Percentiles rank a stretch among this genome's conserved stretches.
These are phyloP conservation scores for Ogataea nonfermentans DNA, from an alignment of 805 yeast genomes.

Conservation along the genomic window DNA sequence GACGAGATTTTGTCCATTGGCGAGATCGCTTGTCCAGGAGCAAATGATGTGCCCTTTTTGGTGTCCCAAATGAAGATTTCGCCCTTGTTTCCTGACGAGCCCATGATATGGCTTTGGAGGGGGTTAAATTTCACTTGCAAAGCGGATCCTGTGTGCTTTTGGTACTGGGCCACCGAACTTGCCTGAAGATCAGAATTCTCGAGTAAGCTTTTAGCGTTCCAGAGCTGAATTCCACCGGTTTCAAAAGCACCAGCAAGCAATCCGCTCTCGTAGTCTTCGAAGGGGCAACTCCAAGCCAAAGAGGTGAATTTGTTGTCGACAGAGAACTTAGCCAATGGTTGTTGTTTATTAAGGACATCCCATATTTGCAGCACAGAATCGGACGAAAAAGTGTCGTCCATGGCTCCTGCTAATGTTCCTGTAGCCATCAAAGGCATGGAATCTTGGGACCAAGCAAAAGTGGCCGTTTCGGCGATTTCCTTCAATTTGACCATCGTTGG, in stretches of 20 bases:
- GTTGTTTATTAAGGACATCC: constrained; percentile 52
- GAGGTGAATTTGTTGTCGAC: constrained; percentile 70
- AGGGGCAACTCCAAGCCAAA: constrained; percentile 74
- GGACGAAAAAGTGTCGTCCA: constrained; percentile 82
- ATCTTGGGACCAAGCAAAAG: constrained; percentile 94
- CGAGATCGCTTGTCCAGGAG: constrained; percentile 77
- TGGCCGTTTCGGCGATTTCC: constrained; percentile 81
- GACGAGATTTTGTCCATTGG: constrained; percentile 79
- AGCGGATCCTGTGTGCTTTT: constrained; percentile 67
- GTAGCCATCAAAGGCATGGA: constrained; percentile 75
- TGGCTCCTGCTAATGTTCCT: constrained; percentile 95
- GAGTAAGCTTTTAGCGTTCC: constrained; percentile 59
- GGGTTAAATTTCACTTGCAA: constrained; percentile 77
- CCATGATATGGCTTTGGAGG: constrained; percentile 65
- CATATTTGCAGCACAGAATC: constrained; percentile 77
- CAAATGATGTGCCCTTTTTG: constrained; percentile 49
- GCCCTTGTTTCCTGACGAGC: constrained; percentile 86
- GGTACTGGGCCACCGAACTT: constrained; percentile 50
- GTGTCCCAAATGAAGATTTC: constrained; percentile 92
- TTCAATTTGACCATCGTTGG: constrained; percentile 70
- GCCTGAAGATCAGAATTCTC: constrained; percentile 40
- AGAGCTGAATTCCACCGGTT: constrained; percentile 73
- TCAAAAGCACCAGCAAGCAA: constrained; percentile 88
- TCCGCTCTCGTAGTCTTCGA: constrained; percentile 47
- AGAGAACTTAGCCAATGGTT: constrained; percentile 44